A percentile compares a stretch with the other conserved stretches of the same genome.
phyloP scores from a whole-genome alignment of 163 green algal species.

The Prototheca wickerhamii region DNA sequence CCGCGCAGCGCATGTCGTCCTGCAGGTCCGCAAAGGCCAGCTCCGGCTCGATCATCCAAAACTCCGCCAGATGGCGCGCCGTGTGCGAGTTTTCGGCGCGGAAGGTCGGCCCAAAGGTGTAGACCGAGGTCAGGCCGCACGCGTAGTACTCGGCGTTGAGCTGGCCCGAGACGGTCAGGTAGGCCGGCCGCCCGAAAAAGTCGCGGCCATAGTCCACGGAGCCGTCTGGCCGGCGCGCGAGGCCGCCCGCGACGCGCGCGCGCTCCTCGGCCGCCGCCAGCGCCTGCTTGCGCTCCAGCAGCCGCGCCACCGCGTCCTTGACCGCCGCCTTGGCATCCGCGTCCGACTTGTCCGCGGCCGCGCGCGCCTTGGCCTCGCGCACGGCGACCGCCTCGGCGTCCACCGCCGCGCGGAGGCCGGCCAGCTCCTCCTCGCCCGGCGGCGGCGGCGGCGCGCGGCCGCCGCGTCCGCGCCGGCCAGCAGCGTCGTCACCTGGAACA shows the following conservation, averaged over 20 bases:
- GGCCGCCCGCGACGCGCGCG: constrained; percentile 25
- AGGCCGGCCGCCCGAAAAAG: constrained; percentile 82
- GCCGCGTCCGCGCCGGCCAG: constrained; percentile 26
- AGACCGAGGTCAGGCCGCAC: constrained; percentile 62
- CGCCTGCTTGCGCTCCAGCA: constrained; percentile 67
- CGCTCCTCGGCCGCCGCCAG: constrained; percentile 40
- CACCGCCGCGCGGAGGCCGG: constrained; percentile 34
- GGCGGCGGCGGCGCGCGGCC: background rate
- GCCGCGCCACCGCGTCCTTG: constrained; percentile 38
- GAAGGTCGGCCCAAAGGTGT: constrained; percentile 88
- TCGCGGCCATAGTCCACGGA: constrained; percentile 74
- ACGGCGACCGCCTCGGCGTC: constrained; percentile 53
- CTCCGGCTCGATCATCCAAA: constrained; percentile 99
- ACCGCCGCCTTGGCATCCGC: constrained; percentile 41
- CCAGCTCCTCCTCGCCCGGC: constrained; percentile 35
- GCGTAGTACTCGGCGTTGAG: constrained; percentile 75
- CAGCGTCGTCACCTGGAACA: constrained; percentile 98
- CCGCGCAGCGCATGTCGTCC: constrained; percentile 85
- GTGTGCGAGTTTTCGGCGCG: constrained; percentile 94
- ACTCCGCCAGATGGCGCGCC: constrained; percentile 93
- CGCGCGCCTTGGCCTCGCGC: constrained; percentile 62
- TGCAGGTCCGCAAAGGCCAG: constrained; percentile 93
- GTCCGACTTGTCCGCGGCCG: constrained; percentile 52
- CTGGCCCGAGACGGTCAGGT: constrained; percentile 85
- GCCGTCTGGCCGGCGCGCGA: constrained; percentile 36